Evolutionary conservation across 1,139 yeast genomes (phyloP).

Genomic region (Hyphopichia buzzinii): DNA sequence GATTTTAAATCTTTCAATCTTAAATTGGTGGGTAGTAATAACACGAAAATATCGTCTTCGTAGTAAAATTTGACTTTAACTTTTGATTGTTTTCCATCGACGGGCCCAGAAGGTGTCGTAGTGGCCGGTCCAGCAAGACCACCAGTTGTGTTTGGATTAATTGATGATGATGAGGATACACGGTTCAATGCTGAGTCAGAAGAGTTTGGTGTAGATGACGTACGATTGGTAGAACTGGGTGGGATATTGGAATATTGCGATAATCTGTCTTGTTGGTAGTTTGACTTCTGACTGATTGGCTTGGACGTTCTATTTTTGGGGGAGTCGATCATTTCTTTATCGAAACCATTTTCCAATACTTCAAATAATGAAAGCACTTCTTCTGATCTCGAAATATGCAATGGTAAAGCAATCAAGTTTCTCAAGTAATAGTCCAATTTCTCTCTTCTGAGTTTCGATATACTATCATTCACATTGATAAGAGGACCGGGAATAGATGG

Average conservation of each 20-base stretch:
- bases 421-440: constrained; percentile 83
- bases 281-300: constrained; percentile 42
- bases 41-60: constrained; percentile 87
- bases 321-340: constrained; percentile 38
- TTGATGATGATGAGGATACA: constrained; percentile 14
- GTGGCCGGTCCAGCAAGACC: constrained; percentile 6
- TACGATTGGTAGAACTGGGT: constrained; percentile 15
- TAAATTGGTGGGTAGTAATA: constrained; percentile 65
- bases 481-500: constrained; percentile 98
- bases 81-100: constrained; percentile 21
- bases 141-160: constrained; percentile 8
- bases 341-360: constrained; percentile 60
- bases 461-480: constrained; percentile 84
- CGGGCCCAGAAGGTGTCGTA: constrained; percentile 6
- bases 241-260: constrained; percentile 40
- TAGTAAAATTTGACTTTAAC: constrained; percentile 81
- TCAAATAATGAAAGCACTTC: constrained; percentile 74
- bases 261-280: constrained; percentile 42
- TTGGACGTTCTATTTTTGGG: constrained; percentile 29
- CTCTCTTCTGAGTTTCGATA: constrained; percentile 79
- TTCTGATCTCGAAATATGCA: constrained; percentile 67
- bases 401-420: constrained; percentile 72
- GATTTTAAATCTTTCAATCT: constrained; percentile 59
- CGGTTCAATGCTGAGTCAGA: constrained; percentile 20
- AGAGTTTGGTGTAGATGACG: constrained; percentile 28